Base-by-base conservation (phyloP, 2,329 filamentous ascomycete species). In the Monosporascus sp. region DNA sequence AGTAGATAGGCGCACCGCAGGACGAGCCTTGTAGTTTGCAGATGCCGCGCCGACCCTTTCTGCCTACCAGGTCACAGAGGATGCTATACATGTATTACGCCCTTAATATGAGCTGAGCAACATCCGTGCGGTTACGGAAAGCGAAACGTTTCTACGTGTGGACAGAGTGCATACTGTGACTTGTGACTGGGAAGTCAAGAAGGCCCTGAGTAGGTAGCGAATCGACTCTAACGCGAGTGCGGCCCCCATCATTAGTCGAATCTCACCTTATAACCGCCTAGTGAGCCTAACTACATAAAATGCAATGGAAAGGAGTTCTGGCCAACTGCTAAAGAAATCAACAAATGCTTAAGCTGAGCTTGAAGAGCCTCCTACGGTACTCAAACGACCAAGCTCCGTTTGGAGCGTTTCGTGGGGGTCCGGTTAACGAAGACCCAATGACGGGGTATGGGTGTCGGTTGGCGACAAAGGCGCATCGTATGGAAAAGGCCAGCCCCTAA, bases 1-100 rank as follows among this genome's bases (percentile, higher is more conserved):
- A 54, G 27, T 56, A 41, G 50, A 51, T 51, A 45, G 43, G 22
- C 8, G 25, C 25, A 27, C 43, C 49, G 49, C 54, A 51, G 52
- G 53, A 51, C 51, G 54, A 55, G 55, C 49, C 51, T 53, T 53
- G 50, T 53, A 54, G 55, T 60, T 59, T 57, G 50, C 51, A 62
- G 54, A 59, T 62, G 55, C 54, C 49, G 57, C 50, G 45, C 45
- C 54, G 35, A 57, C 50, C 56, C 48, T 48, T 53, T 50, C 44
- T 49, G 24, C 41, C 9, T 49, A 48, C 54, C 53, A 15, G 50
- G 51, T 55, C 38, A 48, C 41, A 22, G 2, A 25, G 24, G 24
- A n/a, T 24, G 22, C 20, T 27, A 20, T 14, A 15, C 22, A 27
- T 11, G 24, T 15, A 20, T 24, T 20, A 24, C 20, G 11, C 22